Evolutionary conservation across 192 early-diverging fungal genomes (phyloP).

Genomic region (Backusella mclennaniae): DNA sequence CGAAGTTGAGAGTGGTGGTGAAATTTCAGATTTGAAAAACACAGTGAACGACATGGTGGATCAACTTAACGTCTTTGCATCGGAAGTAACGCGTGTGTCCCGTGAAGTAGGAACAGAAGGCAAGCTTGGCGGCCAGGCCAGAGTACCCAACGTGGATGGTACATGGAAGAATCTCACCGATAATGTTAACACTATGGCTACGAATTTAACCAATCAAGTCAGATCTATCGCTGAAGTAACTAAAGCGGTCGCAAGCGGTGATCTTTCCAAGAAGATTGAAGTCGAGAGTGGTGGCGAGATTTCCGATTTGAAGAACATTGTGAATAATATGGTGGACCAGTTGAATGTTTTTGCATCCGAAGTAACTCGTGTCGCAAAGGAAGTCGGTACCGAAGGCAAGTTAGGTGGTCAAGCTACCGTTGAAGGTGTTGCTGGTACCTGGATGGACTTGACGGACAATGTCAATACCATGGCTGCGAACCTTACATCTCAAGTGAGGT

Average conservation of each 20-base stretch:
- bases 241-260: conserved; percentile 62
- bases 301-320: conserved; percentile 61
- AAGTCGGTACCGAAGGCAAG: conserved; percentile 64
- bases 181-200: too few relatives aligned
- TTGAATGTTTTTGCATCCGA: conserved; percentile 52
- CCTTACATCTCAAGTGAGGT: conserved; percentile 50
- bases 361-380: conserved; percentile 62
- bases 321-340: conserved; percentile 68
- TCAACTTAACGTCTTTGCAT: conserved; percentile 44
- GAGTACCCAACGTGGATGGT: too few relatives aligned
- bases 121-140: too few relatives aligned
- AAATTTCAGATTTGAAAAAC: conserved; percentile 70
- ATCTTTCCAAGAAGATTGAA: conserved; percentile 63
- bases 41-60: conserved; percentile 85
- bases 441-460: conserved; percentile 57
- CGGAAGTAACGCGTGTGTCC: conserved; percentile 65
- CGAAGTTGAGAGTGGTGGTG: conserved; percentile 60
- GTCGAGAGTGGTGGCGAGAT: conserved; percentile 68
- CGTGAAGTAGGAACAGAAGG: conserved; percentile 47
- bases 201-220: too few relatives aligned
- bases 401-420: conserved; percentile 64
- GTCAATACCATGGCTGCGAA: conserved; percentile 62
- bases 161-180: too few relatives aligned
- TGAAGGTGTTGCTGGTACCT: conserved; percentile 47
- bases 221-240: conserved; percentile 65